phyloP scores from a whole-genome alignment of 1,139 yeast genomes.

The Candida sanyaensis region DNA sequence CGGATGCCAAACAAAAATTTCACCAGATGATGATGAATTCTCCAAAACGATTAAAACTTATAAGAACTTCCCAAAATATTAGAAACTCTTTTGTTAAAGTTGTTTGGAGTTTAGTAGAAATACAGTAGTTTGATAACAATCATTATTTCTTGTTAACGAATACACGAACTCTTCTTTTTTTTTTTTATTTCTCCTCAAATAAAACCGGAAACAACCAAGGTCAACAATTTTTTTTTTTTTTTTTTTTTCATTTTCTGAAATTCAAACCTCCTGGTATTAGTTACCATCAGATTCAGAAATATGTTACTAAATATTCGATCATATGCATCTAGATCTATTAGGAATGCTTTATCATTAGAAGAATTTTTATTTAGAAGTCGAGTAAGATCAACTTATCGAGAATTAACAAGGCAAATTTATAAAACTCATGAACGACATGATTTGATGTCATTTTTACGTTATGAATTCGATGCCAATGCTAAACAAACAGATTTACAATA shows the following conservation, averaged over 20 bases:
- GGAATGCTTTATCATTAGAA: constrained; percentile 32
- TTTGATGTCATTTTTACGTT: constrained; percentile 32
- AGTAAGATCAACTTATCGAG: constrained; percentile 34
- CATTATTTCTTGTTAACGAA: no score
- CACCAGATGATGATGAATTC: background rate
- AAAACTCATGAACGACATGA: constrained; percentile 40
- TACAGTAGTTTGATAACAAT: no score
- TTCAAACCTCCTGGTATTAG: background rate
- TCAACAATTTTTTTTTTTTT: no score
- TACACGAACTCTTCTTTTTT: no score
- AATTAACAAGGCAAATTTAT: constrained; percentile 34
- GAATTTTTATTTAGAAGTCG: constrained; percentile 44
- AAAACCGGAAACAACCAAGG: no score
- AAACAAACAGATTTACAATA: constrained; percentile 34
- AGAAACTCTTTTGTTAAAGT: background rate
- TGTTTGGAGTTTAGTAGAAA: background rate
- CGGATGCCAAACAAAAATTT: background rate
- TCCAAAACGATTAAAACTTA: background rate
- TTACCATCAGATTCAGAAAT: background rate
- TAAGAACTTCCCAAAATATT: background rate
- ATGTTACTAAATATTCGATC: background rate
- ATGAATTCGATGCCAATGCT: constrained; percentile 34
- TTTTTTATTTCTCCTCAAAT: no score
- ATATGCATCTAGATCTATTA: background rate
- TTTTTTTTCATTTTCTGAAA: background rate